A percentile compares a stretch with the other conserved stretches of the same genome.
Conservation (phyloP, 306 rosid genomes). For the Lithocarpus polystachyus region DNA sequence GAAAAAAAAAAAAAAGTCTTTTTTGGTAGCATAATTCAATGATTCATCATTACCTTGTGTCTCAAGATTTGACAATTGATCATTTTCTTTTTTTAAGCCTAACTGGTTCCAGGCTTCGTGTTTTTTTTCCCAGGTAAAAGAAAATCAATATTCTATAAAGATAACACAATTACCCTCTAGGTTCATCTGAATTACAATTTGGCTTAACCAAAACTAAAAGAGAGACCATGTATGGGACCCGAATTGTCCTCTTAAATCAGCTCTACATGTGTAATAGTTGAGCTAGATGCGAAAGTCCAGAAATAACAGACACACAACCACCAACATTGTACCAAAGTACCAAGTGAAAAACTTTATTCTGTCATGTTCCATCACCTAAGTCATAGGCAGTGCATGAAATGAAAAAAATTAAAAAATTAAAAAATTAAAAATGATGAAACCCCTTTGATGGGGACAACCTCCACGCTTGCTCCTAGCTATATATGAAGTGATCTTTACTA, state of each 20-base stretch:
- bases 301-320: slow-evolving; percentile 10
- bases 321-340: slow-evolving; percentile 33
- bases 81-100: background rate
- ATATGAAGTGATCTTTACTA: slow-evolving; percentile 13
- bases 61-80: background rate
- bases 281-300: background rate
- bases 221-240: background rate
- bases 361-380: slow-evolving; percentile 15
- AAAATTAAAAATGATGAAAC: background rate
- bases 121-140: no score
- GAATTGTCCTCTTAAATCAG: background rate
- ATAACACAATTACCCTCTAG: background rate
- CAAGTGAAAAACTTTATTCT: background rate
- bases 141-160: no score
- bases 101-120: no score
- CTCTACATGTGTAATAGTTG: background rate
- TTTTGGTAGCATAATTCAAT: background rate
- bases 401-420: no score
- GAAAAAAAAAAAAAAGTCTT: no score
- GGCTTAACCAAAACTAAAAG: background rate
- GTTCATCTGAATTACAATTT: background rate
- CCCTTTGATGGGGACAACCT: slow-evolving; percentile 15
- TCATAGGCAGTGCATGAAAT: slow-evolving; percentile 15
- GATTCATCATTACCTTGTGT: background rate
- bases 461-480: slow-evolving; percentile 16